Evolutionary conservation across 1,284 basidiomycete species (phyloP).

Genomic region (Pterula multifida): DNA sequence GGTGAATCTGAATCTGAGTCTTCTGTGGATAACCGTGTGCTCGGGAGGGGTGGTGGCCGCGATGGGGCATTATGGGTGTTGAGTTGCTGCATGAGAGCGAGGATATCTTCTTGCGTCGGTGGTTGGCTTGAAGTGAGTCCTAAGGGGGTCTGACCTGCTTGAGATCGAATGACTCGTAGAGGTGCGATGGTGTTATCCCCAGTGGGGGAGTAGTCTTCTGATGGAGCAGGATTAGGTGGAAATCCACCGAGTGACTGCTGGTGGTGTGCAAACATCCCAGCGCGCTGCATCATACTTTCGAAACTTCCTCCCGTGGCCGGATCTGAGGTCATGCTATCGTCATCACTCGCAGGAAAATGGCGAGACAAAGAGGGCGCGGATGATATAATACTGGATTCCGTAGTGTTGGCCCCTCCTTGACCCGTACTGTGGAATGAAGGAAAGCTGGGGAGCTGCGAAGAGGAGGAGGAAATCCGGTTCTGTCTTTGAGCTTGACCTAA

Average conservation of each 20-base stretch:
- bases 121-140: conserved; percentile 9
- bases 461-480: neutral
- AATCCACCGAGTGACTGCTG: neutral
- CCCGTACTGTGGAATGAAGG: conserved; percentile 13
- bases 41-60: conserved; percentile 3
- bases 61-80: conserved; percentile 3
- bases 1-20: conserved; percentile 8
- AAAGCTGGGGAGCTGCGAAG: conserved; percentile 6
- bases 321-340: conserved; percentile 20
- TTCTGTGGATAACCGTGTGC: neutral
- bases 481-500: conserved; percentile 33
- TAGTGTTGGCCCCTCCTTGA: conserved; percentile 10
- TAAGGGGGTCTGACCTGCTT: conserved; percentile 12
- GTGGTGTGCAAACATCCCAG: conserved; percentile 28
- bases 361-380: conserved; percentile 46
- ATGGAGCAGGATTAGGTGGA: neutral
- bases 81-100: conserved; percentile 7
- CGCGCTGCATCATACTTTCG: conserved; percentile 40
- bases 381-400: conserved; percentile 12
- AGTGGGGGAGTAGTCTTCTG: neutral
- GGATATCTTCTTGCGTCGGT: conserved; percentile 7
- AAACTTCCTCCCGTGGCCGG: conserved; percentile 26
- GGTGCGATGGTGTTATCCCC: neutral
- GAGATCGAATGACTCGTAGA: neutral
- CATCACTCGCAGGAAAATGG: conserved; percentile 33